Base-by-base conservation (phyloP, 257 asterid genomes). In the Thymus mandschuricus region DNA sequence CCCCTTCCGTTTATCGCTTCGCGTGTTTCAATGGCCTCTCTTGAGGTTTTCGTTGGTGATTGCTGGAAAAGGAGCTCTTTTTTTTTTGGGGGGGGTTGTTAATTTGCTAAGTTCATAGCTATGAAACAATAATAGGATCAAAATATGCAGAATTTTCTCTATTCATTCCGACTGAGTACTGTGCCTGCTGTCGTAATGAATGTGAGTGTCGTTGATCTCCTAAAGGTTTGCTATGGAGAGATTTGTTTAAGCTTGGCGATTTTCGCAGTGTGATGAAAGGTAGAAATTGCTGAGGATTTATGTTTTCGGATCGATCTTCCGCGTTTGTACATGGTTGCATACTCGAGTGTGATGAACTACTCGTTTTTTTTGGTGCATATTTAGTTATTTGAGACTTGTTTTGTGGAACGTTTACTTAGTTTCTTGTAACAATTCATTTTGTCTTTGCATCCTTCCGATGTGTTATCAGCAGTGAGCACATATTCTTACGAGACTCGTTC, bases 211-310 rank as follows among this genome's bases (percentile, higher is more conserved):
- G 40, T 45, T 8, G 34, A 9, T 38, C 31, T 60, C 40, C 27
- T 35, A 27, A 51, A 41, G 52, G 50, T 11, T 66, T 30, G 49
- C 7, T 60, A n/a, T 60, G 41, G 41, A 11, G 70, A 52, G 51
- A n/a, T 40, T 54, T 15, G 11, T 40, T 43, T n/a, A 5, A 28
- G 10, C 9, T 40, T 12, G n/a, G 8, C 63, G 31, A 41, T 4
- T 35, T 35, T 44, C 9, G 48, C 8, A 44, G 51, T 10, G 51
- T 46, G 51, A 21, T 21, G 51, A 11, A 11, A 46, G 11, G 51
- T 2, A 46, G 6, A 10, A 46, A 46, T 11, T 13, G 11, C 51
- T 10, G 15, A 46, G 27, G 27, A 48, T 48, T 48, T 64, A 35
- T 35, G 40, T 35, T 1, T 35, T 35, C 40, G 5, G 40, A 35